Evolutionary conservation across 176 grass and related monocot species (phyloP).

Genomic region (Carex scoparia): DNA sequence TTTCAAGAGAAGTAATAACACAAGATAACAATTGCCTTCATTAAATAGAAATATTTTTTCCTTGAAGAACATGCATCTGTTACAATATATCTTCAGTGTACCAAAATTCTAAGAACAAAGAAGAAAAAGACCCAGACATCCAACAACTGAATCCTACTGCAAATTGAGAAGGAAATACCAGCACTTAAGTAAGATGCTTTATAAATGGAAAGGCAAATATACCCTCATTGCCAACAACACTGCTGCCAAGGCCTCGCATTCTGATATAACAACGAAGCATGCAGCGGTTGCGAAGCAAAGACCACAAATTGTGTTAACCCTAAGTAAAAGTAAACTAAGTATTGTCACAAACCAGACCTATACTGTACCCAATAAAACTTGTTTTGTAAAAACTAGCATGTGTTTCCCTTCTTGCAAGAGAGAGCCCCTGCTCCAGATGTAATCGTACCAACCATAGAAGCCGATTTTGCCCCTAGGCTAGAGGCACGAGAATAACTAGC

Average conservation of each 20-base stretch:
- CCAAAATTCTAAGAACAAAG: neutral
- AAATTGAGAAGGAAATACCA: constrained; percentile 3
- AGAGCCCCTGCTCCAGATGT: constrained; percentile 23
- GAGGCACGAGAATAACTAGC: constrained; percentile 28
- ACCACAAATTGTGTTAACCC: constrained; percentile 2
- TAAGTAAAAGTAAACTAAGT: constrained; percentile 13
- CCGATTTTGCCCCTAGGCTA: constrained; percentile 23
- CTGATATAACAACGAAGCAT: constrained; percentile 23
- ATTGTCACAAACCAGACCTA: constrained; percentile 1
- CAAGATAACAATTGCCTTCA: neutral
- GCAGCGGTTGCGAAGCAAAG: constrained; percentile 30
- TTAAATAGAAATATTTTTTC: constrained; percentile 10
- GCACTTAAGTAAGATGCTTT: neutral
- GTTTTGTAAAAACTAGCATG: constrained; percentile 17
- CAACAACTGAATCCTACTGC: neutral
- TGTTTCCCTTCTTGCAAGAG: constrained; percentile 11
- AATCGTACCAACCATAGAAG: constrained; percentile 25
- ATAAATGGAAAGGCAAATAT: constrained; percentile 15
- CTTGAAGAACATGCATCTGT: neutral
- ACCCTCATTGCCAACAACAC: constrained; percentile 30
- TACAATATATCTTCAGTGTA: constrained; percentile 6
- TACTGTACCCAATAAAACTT: constrained; percentile 17
- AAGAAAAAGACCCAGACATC: neutral
- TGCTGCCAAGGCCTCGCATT: constrained; percentile 24
- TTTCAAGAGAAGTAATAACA: neutral